Base-by-base conservation (phyloP, 2,329 filamentous ascomycete genomes). In the Chaetomium strumarium region DNA sequence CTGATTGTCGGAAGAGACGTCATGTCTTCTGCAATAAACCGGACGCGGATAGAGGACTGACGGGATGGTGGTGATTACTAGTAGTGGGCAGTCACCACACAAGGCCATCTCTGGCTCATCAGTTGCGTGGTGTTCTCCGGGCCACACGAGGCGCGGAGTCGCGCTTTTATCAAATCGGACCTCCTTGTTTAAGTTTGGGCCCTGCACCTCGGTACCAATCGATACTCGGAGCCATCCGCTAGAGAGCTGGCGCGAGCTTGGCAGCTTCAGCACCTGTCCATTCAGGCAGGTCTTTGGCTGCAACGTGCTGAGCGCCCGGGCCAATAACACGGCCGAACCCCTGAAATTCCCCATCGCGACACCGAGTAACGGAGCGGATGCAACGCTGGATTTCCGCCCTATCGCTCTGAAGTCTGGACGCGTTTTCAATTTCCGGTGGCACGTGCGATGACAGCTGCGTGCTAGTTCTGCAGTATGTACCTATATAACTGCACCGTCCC, bases 231-330 rank as follows among this genome's bases (percentile, higher is more conserved):
- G 34, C 34, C 36, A 34, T 29, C 24, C 46, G 14, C 36, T 17
- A 14, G 29, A 30, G 17, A 14, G 16, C 40, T n/a, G 19, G 16
- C 29, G 11, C 37, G 19, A 38, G 17, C 55, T 59, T 51, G 55
- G 57, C 57, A 17, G 6, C 3, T 20, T 14, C 13, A 30, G 7
- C 52, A 57, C 55, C 53, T 58, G 56, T 55, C 59, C 53, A 57
- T 59, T 60, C 49, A 48, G 56, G 60, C 50, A 62, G 58, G 58
- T 60, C 46, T 43, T 19, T 39, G 36, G 46, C 44, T 9, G 40
- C 52, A 58, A 57, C 52, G 55, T 55, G 55, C 52, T 51, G 29
- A 12, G 12, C 14, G 11, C 2, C 13, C 2, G 24, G 45, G 46
- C 59, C 59, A 61, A 58, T 60, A 49, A 58, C 6, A 13, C 14